Evolutionary conservation across 441 rosid genomes (phyloP).

Genomic region (Bruguiera hainesii): DNA sequence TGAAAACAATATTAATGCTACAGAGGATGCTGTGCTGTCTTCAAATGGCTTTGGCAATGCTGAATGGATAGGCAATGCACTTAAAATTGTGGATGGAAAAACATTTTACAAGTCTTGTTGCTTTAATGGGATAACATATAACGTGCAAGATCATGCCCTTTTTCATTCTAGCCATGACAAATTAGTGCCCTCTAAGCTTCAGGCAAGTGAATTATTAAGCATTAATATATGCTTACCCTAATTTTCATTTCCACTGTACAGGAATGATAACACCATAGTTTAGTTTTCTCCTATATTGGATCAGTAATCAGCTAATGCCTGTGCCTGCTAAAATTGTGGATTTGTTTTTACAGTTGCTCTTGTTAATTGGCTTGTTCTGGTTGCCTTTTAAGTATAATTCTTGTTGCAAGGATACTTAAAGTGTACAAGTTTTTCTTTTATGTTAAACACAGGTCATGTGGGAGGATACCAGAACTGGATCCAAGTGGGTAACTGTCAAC

Average conservation of each 20-base stretch:
- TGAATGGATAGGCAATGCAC: slow-evolving; percentile 44
- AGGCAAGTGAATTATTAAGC: slow-evolving; percentile 36
- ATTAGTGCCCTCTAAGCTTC: slow-evolving; percentile 55
- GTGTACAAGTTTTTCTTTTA: slow-evolving; percentile 7
- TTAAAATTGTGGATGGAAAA: slow-evolving; percentile 47
- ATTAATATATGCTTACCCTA: not conserved
- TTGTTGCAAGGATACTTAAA: slow-evolving; percentile 3
- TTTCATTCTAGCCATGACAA: slow-evolving; percentile 37
- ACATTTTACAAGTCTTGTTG: slow-evolving; percentile 44
- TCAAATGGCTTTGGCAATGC: slow-evolving; percentile 31
- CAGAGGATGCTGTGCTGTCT: slow-evolving; percentile 22
- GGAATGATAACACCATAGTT: not conserved
- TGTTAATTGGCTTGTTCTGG: not conserved
- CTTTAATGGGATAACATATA: slow-evolving; percentile 46
- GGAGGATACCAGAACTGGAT: slow-evolving; percentile 56
- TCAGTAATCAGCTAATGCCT: not conserved
- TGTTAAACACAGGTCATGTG: slow-evolving; percentile 56
- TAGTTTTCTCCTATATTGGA: not conserved
- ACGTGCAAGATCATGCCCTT: slow-evolving; percentile 57
- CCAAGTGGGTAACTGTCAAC: slow-evolving; percentile 55
- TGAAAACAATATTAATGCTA: slow-evolving; percentile 19
- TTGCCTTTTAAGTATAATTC: not conserved
- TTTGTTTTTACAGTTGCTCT: not conserved
- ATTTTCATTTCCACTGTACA: not conserved
- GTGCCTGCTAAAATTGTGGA: not conserved